phyloP scores from a whole-genome alignment of 306 rosid species.

The Cucurbita maxima region DNA sequence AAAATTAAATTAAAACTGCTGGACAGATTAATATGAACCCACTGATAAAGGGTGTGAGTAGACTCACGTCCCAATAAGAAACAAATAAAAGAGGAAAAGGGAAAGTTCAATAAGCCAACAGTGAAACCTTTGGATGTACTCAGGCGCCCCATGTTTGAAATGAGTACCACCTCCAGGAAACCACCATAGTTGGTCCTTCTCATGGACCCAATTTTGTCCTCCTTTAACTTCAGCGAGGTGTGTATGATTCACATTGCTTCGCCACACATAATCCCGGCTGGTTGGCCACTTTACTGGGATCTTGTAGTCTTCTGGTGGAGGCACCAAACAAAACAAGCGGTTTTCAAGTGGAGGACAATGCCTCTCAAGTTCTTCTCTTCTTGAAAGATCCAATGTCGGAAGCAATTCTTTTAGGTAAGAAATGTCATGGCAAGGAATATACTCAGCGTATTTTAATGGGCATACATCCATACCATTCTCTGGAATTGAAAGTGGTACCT shows the following conservation, averaged over 20 bases:
- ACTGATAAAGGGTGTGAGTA: neutral
- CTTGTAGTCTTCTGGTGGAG: slow-evolving; percentile 75
- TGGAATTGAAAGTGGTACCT: slow-evolving; percentile 37
- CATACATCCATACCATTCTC: slow-evolving; percentile 64
- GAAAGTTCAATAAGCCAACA: neutral
- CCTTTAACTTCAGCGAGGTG: slow-evolving; percentile 89
- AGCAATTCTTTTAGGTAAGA: slow-evolving; percentile 41
- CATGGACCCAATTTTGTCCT: slow-evolving; percentile 98
- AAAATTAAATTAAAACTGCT: neutral
- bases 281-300: slow-evolving; percentile 77
- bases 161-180: slow-evolving; percentile 99
- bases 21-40: neutral
- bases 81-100: neutral
- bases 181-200: slow-evolving; percentile 74
- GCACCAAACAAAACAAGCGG: slow-evolving; percentile 75
- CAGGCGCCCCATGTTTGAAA: slow-evolving; percentile 86
- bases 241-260: slow-evolving; percentile 82
- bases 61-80: neutral
- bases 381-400: slow-evolving; percentile 41
- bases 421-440: slow-evolving; percentile 72
- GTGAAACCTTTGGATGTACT: slow-evolving; percentile 69
- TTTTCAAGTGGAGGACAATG: slow-evolving; percentile 75
- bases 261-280: slow-evolving; percentile 92
- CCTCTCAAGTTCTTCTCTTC: slow-evolving; percentile 75
- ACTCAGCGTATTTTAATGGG: slow-evolving; percentile 66